These are phyloP conservation scores for Lumnitzera littorea DNA, from an alignment of 345 rosid genomes.

Conservation along the genomic window DNA sequence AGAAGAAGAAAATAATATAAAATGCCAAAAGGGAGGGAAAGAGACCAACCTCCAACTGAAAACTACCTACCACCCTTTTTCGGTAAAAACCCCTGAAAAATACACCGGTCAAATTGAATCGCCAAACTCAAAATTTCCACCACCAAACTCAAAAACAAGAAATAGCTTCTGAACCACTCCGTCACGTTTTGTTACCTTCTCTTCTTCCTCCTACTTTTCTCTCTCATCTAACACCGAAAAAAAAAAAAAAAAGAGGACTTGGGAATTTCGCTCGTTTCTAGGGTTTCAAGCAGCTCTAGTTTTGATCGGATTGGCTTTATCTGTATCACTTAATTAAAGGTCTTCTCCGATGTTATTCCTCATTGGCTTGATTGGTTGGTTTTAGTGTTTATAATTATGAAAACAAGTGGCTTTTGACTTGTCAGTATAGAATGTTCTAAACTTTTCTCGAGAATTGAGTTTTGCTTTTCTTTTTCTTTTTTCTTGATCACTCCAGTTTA, in stretches of 20 bases:
- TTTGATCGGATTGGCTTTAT: too few species aligned
- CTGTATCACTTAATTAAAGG: too few species aligned
- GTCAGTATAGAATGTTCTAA: too few species aligned
- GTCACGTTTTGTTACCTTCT: constrained; percentile 18
- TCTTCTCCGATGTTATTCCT: too few species aligned
- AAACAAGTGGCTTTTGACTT: too few species aligned
- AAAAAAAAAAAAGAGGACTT: not conserved
- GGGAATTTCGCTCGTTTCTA: not conserved
- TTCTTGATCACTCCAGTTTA: too few species aligned
- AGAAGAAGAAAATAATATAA: too few species aligned
- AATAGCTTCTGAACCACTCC: constrained; percentile 14
- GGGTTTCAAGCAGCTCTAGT: too few species aligned
- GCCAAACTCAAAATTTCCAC: constrained; percentile 6
- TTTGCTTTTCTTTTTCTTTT: too few species aligned
- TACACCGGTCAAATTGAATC: not conserved
- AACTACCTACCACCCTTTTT: constrained; percentile 32
- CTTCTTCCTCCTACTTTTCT: constrained; percentile 5
- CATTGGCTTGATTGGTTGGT: too few species aligned
- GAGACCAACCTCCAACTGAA: constrained; percentile 26
- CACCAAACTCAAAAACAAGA: constrained; percentile 6
- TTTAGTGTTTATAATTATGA: too few species aligned
- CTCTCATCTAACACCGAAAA: constrained; percentile 5
- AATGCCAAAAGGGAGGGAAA: constrained; percentile 1
- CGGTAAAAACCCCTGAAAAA: not conserved
- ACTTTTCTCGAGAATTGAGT: too few species aligned